Percentiles rank a stretch among this genome's conserved stretches.
These are phyloP conservation scores for Sporothrix brasiliensis DNA, from an alignment of 2,329 filamentous ascomycete species.

Conservation along the genomic window DNA sequence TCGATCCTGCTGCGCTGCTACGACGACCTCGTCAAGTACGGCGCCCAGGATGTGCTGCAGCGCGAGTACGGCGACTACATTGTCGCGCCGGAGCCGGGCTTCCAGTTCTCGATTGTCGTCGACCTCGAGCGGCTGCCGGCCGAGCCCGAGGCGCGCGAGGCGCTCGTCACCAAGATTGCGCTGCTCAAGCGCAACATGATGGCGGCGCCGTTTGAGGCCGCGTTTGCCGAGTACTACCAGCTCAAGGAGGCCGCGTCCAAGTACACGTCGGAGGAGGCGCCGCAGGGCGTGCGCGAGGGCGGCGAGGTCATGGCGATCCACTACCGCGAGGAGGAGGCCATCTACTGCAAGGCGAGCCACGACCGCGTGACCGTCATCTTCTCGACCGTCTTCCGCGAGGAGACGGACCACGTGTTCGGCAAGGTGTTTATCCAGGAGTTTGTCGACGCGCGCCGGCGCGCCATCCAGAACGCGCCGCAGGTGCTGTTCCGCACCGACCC, in stretches of 20 bases:
- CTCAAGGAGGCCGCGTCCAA: slow-evolving; percentile 86
- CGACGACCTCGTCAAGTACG: slow-evolving; percentile 87
- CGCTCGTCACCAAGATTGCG: slow-evolving; percentile 82
- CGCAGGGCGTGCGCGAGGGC: slow-evolving; percentile 85
- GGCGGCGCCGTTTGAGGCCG: slow-evolving; percentile 97
- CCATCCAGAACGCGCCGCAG: slow-evolving; percentile 97
- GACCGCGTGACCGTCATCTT: slow-evolving; percentile 99
- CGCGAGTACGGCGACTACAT: slow-evolving; percentile 95
- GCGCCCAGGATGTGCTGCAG: slow-evolving; percentile 86
- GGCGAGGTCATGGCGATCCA: slow-evolving; percentile 94
- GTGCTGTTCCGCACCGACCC: slow-evolving; percentile 95
- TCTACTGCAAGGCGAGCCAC: slow-evolving; percentile 95
- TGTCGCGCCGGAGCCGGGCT: slow-evolving; percentile 81
- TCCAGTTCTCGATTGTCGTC: slow-evolving; percentile 91
- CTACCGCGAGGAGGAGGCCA: slow-evolving; percentile 97
- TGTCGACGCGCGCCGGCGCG: slow-evolving; percentile 89
- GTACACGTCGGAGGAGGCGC: slow-evolving; percentile 91
- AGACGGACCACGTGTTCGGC: slow-evolving; percentile 95
- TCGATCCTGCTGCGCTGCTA: slow-evolving; percentile 96
- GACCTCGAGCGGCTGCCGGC: slow-evolving; percentile 86
- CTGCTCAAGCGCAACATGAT: slow-evolving; percentile 97
- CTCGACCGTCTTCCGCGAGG: slow-evolving; percentile 95
- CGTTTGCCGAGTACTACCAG: slow-evolving; percentile 88
- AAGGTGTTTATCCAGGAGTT: slow-evolving; percentile 99
- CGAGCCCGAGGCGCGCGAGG: slow-evolving; percentile 78